Evolutionary conservation across 768 basidiomycete genomes (phyloP), one percentile per base, ranked within the genome.

Genomic region (Coprinopsis strossmayeri): DNA sequence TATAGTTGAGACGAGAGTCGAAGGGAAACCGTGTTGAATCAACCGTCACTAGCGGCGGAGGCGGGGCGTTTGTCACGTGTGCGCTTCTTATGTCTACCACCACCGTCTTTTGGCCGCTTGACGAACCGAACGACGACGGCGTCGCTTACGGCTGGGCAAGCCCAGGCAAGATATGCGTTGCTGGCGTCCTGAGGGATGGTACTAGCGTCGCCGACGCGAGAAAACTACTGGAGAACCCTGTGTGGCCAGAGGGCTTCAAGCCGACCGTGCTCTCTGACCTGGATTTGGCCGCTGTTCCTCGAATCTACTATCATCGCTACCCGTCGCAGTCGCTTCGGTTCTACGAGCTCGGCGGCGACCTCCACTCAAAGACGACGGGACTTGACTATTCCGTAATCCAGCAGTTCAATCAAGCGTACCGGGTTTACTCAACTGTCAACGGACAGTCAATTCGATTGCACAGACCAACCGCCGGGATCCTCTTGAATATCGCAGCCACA

Each of bases 101-200:
- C 24, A 69, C 71, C 30, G 57, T 82, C 49, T 80, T 84, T 57
- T 84, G 82, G 81, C 83, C 83, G 25, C 58, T 62, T 23, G 78
- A 79, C 57, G 63, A 74, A 21, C 53, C 61, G 41, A 39, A 59
- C 41, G 37, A 58, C n/a, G 61, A 63, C 18, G 80, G 82, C 1
- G 69, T 77, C 45, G 72, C 73, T 53, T 84, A 81, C 56, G 83
- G 83, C 9, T 85, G 83, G 82, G 52, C 62, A 5, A 55, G 54
- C 10, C 76, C 76, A 25, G 59, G 15, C 65, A 2, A 59, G 75
- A 2, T 79, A 18, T 49, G 78, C 56, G 71, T 83, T 13, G 78
- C 72, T 13, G 81, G 81, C 2, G 65, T 79, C 24, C 42, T 82
- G 15, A 56, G 65, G 9, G 59, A 54, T 2, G 51, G 57, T 2